Percentiles rank a stretch among this genome's conserved stretches.
Evolutionary conservation across 441 rosid species (phyloP).

Genomic region (Geranium incanum): DNA sequence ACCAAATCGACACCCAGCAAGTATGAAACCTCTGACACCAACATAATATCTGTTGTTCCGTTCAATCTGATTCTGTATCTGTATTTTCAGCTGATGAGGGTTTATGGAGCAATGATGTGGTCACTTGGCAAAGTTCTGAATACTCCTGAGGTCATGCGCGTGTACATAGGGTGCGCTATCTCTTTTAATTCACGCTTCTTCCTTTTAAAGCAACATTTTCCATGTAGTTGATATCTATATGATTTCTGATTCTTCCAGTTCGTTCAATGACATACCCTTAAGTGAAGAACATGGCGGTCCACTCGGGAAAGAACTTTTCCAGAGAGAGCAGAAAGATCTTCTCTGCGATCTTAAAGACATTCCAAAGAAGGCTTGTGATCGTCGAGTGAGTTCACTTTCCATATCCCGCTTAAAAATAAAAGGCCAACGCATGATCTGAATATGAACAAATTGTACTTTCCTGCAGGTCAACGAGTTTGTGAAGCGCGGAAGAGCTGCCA

Average conservation of each 20-base stretch:
- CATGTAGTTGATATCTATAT: too few relatives aligned
- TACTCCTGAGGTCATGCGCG: slow-evolving; percentile 61
- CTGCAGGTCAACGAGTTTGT: slow-evolving; percentile 59
- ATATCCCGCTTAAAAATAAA: neutral
- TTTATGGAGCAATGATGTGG: slow-evolving; percentile 76
- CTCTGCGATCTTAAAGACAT: slow-evolving; percentile 43
- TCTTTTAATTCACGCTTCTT: neutral
- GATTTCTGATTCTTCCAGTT: slow-evolving; percentile 22
- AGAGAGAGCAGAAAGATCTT: slow-evolving; percentile 59
- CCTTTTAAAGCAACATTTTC: too few relatives aligned
- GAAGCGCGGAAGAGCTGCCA: slow-evolving; percentile 59
- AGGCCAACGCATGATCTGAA: too few relatives aligned
- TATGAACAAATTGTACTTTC: too few relatives aligned
- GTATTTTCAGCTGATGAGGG: slow-evolving; percentile 54
- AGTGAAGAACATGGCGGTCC: slow-evolving; percentile 38
- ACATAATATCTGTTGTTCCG: too few relatives aligned
- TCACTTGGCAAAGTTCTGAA: slow-evolving; percentile 67
- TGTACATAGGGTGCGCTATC: slow-evolving; percentile 48
- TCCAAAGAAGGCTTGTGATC: slow-evolving; percentile 62
- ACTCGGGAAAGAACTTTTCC: slow-evolving; percentile 45
- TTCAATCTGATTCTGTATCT: neutral
- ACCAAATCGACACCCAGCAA: slow-evolving; percentile 69
- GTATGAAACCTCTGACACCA: slow-evolving; percentile 21
- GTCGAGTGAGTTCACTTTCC: slow-evolving; percentile 29
- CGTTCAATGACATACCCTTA: slow-evolving; percentile 55